A percentile compares a stretch with the other conserved stretches of the same genome.
Conservation (phyloP, 345 rosid species). For the Syzygium oleosum region DNA sequence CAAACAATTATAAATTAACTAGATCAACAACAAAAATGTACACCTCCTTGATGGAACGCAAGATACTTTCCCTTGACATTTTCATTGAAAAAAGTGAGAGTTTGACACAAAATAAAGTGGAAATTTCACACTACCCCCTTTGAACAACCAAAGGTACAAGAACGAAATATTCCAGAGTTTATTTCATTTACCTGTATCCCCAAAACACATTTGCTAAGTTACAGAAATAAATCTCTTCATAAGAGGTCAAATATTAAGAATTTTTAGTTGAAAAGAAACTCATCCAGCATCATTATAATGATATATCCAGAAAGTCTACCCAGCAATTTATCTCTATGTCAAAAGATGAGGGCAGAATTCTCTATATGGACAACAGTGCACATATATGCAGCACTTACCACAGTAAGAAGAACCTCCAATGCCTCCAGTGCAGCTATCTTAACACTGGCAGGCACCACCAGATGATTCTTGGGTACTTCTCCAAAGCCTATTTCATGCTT, state of each 20-base stretch:
- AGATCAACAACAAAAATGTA: not conserved
- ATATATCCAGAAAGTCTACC: not conserved
- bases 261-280: not conserved
- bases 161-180: not conserved
- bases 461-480: conserved; percentile 20
- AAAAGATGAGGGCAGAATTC: not conserved
- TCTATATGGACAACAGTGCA: not conserved
- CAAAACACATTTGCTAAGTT: not conserved
- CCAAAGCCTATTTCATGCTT: conserved; percentile 28
- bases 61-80: not conserved
- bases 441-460: conserved; percentile 26
- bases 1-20: not conserved
- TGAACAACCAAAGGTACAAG: not conserved
- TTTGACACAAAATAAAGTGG: not conserved
- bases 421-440: conserved; percentile 79
- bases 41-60: not conserved
- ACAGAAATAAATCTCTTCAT: not conserved
- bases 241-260: not conserved
- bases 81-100: not conserved
- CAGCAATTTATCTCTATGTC: not conserved
- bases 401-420: conserved; percentile 61
- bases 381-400: conserved; percentile 36
- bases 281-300: not conserved
- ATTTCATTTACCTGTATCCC: not conserved
- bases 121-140: not conserved